phyloP scores from a whole-genome alignment of 768 basidiomycete genomes.

The Suillus spraguei region DNA sequence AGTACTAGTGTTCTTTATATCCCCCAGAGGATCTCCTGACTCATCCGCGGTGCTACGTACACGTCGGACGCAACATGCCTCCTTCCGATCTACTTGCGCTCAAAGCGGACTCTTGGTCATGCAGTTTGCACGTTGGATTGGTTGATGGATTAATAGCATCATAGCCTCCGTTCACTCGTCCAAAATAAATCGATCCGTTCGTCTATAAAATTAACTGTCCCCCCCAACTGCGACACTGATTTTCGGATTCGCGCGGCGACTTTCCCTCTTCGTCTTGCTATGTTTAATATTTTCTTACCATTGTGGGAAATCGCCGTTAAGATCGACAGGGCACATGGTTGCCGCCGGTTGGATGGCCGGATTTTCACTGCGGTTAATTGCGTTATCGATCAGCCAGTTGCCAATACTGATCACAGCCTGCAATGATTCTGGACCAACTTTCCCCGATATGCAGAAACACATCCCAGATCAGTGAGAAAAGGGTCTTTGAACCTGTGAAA shows the following conservation, averaged over 20 bases:
- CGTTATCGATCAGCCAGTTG: slow-evolving; percentile 8
- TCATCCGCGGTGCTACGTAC: slow-evolving; percentile 7
- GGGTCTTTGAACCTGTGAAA: background rate
- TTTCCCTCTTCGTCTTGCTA: slow-evolving; percentile 6
- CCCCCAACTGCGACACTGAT: slow-evolving; percentile 12
- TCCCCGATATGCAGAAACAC: background rate
- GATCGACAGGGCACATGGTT: slow-evolving; percentile 16
- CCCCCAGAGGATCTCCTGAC: background rate
- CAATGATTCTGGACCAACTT: background rate
- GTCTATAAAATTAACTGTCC: slow-evolving; percentile 8
- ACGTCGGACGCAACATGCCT: background rate
- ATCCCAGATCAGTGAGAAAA: slow-evolving; percentile 6
- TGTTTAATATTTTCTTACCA: slow-evolving; percentile 6
- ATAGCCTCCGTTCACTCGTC: background rate
- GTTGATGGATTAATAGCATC: background rate
- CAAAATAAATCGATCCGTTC: slow-evolving; percentile 1
- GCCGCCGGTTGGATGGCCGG: slow-evolving; percentile 12
- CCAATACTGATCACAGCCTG: background rate
- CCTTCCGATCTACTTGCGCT: slow-evolving; percentile 17
- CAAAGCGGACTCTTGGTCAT: slow-evolving; percentile 23
- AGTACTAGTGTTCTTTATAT: background rate
- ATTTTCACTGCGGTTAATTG: slow-evolving; percentile 8
- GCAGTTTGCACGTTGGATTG: background rate
- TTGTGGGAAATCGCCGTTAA: slow-evolving; percentile 12
- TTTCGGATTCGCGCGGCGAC: slow-evolving; percentile 28